Evolutionary conservation across 2,329 filamentous ascomycete genomes (phyloP).

Genomic region (Acrocalymma vagum): DNA sequence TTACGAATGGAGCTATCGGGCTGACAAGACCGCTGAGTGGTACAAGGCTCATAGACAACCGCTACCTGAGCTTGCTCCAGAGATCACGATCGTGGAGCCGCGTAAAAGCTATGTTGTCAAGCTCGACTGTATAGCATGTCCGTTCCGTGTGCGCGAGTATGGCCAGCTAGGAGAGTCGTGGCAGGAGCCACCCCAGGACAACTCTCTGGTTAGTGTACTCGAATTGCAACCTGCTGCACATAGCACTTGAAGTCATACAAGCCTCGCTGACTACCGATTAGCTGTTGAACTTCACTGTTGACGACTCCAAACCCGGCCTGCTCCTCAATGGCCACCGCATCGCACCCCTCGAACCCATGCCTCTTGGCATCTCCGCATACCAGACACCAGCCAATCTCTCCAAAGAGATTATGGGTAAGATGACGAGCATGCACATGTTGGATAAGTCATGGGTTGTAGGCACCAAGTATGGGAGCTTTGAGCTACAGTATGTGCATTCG

Average conservation of each 20-base stretch:
- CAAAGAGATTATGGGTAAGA: conserved; percentile 15
- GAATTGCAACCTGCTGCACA: not conserved
- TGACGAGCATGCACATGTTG: conserved; percentile 15
- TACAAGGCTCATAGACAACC: conserved; percentile 12
- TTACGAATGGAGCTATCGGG: conserved; percentile 15
- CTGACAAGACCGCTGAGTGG: conserved; percentile 24
- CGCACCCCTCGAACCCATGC: conserved; percentile 30
- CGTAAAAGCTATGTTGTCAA: conserved; percentile 38
- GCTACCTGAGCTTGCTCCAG: conserved; percentile 18
- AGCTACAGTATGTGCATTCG: conserved; percentile 36
- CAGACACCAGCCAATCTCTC: conserved; percentile 29
- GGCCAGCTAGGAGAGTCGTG: conserved; percentile 17
- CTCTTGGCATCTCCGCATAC: conserved; percentile 28
- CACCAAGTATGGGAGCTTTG: conserved; percentile 22
- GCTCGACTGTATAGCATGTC: conserved; percentile 36
- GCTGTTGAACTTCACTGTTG: conserved; percentile 35
- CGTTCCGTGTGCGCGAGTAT: conserved; percentile 23
- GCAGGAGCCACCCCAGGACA: conserved; percentile 27
- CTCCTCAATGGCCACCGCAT: conserved; percentile 32
- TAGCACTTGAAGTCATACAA: not conserved
- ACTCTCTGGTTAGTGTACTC: conserved; percentile 29
- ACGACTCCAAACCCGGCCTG: conserved; percentile 14
- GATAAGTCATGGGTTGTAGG: conserved; percentile 14
- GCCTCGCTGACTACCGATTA: conserved; percentile 12
- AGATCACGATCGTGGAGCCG: conserved; percentile 23